Percentiles rank a stretch among this genome's conserved stretches.
Conservation (phyloP, 495 filamentous ascomycete genomes). For the Cladorrhinum samala region DNA sequence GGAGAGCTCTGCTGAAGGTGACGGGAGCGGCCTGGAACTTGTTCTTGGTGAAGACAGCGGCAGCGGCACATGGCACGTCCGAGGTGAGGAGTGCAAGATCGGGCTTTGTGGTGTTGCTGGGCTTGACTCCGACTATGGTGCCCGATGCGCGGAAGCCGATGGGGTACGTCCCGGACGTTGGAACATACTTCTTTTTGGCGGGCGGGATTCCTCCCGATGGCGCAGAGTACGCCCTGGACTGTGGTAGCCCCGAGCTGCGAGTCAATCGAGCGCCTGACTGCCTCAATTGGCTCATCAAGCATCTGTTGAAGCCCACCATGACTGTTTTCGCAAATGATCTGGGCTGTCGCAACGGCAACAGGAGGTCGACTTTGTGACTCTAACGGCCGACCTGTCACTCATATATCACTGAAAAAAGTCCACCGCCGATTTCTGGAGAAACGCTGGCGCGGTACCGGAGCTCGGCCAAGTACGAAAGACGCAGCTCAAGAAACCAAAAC, state of each 20-base stretch:
- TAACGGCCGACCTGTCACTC: no score
- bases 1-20: conserved; percentile 66
- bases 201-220: conserved; percentile 58
- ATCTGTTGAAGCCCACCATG: conserved; percentile 22
- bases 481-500: neutral
- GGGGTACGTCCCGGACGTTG: conserved; percentile 77
- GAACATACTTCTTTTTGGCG: conserved; percentile 81
- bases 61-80: conserved; percentile 80
- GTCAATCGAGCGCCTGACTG: conserved; percentile 24
- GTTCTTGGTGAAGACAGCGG: conserved; percentile 95
- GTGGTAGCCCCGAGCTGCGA: conserved; percentile 5
- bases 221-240: conserved; percentile 50
- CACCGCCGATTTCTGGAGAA: conserved; percentile 5
- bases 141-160: conserved; percentile 83
- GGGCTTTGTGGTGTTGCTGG: conserved; percentile 77
- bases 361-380: neutral
- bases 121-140: conserved; percentile 89
- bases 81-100: conserved; percentile 88
- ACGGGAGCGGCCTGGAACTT: conserved; percentile 97
- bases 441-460: conserved; percentile 16
- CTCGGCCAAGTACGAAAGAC: neutral
- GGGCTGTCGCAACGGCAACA: neutral
- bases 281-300: conserved; percentile 24
- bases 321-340: conserved; percentile 6
- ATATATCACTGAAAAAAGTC: conserved; percentile 3